phyloP scores from a whole-genome alignment of 2,329 filamentous ascomycete genomes.

The Dothideomycetidae sp. region DNA sequence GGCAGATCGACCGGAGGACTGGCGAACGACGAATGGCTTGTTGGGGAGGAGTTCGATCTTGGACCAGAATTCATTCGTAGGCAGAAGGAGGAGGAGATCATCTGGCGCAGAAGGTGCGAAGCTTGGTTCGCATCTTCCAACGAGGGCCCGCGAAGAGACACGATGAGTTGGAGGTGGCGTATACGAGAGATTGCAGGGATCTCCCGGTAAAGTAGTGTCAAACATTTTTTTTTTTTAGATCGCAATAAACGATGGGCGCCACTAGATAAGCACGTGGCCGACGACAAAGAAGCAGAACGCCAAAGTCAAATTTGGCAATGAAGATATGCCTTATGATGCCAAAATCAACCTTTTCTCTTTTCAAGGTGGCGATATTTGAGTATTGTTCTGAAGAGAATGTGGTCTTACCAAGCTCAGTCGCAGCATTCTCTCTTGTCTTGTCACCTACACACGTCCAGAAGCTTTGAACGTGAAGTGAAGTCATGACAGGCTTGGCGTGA shows the following conservation, averaged over 20 bases:
- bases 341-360: no score
- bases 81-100: constrained; percentile 80
- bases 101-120: constrained; percentile 78
- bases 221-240: no score
- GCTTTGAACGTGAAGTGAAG: no score
- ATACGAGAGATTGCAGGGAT: constrained; percentile 31
- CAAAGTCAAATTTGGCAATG: neutral
- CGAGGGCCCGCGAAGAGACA: constrained; percentile 38
- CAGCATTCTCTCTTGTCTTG: no score
- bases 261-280: no score
- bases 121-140: constrained; percentile 54
- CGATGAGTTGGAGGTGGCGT: constrained; percentile 63
- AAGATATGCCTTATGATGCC: neutral
- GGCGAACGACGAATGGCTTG: constrained; percentile 53
- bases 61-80: constrained; percentile 83
- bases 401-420: no score
- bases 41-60: constrained; percentile 81
- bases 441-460: no score
- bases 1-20: constrained; percentile 17
- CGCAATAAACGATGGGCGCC: no score
- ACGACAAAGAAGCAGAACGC: neutral
- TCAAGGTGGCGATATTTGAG: no score
- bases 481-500: no score
- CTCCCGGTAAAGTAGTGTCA: constrained; percentile 1
- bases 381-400: no score